Percentiles rank a stretch among this genome's conserved stretches.
Evolutionary conservation across 768 basidiomycete species (phyloP).

Genomic region (Pholiota conissans): DNA sequence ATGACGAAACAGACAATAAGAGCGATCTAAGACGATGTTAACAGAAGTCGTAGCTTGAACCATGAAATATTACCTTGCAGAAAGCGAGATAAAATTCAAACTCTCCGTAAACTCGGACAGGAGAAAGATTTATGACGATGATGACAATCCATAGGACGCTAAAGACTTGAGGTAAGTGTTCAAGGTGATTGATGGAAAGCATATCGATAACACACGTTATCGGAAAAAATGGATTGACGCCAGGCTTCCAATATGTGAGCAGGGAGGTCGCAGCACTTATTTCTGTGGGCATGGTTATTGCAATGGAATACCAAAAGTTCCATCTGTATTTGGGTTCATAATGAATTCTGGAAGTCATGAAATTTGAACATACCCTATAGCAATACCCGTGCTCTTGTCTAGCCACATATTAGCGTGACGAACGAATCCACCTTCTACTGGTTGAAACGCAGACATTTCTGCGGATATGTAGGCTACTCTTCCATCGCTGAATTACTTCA

Average conservation of each 20-base stretch:
- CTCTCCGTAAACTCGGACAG: slow-evolving; percentile 50
- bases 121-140: slow-evolving; percentile 35
- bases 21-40: slow-evolving; percentile 36
- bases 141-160: slow-evolving; percentile 32
- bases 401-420: slow-evolving; percentile 52
- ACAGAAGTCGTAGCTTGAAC: background rate
- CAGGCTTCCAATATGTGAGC: slow-evolving; percentile 36
- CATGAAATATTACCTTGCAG: slow-evolving; percentile 20
- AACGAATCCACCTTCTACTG: slow-evolving; percentile 56
- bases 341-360: background rate
- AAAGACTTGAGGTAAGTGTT: too few relatives aligned
- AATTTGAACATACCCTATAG: slow-evolving; percentile 22
- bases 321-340: slow-evolving; percentile 16
- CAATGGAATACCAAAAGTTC: slow-evolving; percentile 45
- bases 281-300: slow-evolving; percentile 48
- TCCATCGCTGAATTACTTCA: background rate
- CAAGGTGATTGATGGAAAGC: slow-evolving; percentile 1
- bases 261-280: slow-evolving; percentile 53
- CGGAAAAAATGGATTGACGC: slow-evolving; percentile 21
- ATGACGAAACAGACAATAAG: slow-evolving; percentile 38
- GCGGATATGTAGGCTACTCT: slow-evolving; percentile 30
- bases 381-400: slow-evolving; percentile 35
- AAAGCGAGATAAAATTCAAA: slow-evolving; percentile 57
- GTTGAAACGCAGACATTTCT: slow-evolving; percentile 62
- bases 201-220: slow-evolving; percentile 21